These are phyloP conservation scores for Cucurbita moschata DNA, from an alignment of 306 rosid genomes.

Conservation along the genomic window DNA sequence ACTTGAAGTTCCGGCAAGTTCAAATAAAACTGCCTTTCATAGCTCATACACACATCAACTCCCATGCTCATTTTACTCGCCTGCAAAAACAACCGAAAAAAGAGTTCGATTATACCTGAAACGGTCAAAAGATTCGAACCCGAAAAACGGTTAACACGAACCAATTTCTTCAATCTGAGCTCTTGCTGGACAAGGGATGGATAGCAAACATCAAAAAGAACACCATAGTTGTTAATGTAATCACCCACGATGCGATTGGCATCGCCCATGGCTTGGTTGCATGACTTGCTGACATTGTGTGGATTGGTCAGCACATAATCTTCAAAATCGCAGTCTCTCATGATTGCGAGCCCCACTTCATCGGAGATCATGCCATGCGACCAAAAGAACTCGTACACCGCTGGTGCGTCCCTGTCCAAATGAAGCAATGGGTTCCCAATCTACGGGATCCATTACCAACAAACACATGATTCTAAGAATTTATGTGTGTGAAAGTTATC, in stretches of 20 bases:
- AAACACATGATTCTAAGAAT: too few species aligned
- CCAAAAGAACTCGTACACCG: constrained; percentile 76
- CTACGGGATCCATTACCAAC: constrained; percentile 10
- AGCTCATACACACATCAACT: constrained; percentile 65
- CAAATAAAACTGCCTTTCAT: constrained; percentile 47
- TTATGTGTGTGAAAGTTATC: too few species aligned
- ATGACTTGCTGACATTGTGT: constrained; percentile 40
- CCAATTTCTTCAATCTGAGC: constrained; percentile 53
- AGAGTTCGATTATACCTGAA: not conserved
- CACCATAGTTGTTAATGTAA: constrained; percentile 55
- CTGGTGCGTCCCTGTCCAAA: constrained; percentile 50
- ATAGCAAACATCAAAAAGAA: constrained; percentile 77
- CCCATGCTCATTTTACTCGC: constrained; percentile 66
- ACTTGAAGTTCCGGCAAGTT: constrained; percentile 82
- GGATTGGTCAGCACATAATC: constrained; percentile 28
- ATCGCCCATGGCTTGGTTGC: constrained; percentile 30
- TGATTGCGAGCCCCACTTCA: constrained; percentile 54
- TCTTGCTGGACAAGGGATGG: constrained; percentile 80
- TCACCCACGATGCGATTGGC: constrained; percentile 44
- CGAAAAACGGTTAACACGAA: not conserved
- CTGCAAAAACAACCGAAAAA: constrained; percentile 17
- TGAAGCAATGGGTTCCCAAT: constrained; percentile 82
- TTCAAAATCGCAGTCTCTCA: constrained; percentile 56
- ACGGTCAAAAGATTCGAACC: not conserved
- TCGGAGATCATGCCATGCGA: constrained; percentile 94